These are phyloP conservation scores for Ilyonectria sp. DNA, from an alignment of 2,329 filamentous ascomycete genomes.

Conservation along the genomic window DNA sequence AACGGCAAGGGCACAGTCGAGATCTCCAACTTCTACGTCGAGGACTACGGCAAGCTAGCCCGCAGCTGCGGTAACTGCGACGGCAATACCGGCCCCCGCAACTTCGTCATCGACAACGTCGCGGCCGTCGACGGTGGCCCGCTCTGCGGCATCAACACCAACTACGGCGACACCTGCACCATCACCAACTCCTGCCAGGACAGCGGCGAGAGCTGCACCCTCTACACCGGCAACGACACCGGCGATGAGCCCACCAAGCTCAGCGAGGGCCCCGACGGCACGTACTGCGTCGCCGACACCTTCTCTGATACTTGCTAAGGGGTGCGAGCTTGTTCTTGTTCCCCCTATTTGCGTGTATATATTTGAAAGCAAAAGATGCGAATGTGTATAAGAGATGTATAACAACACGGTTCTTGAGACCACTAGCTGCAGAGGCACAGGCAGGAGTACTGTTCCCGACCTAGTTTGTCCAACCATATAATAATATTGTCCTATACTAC, in stretches of 20 bases:
- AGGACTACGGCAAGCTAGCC: conserved; percentile 61
- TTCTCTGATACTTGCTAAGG: conserved; percentile 35
- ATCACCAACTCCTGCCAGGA: conserved; percentile 42
- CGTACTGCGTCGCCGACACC: conserved; percentile 35
- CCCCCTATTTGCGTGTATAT: neutral
- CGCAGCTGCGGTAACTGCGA: conserved; percentile 62
- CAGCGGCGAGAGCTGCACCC: conserved; percentile 41
- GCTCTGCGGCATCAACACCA: conserved; percentile 47
- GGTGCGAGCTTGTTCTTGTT: neutral
- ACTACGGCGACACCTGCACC: conserved; percentile 47
- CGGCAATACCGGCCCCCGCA: conserved; percentile 39
- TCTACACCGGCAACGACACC: conserved; percentile 39
- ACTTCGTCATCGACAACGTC: conserved; percentile 40
- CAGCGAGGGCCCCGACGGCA: conserved; percentile 43
- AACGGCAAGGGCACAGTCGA: conserved; percentile 40
- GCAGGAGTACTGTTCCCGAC: neutral
- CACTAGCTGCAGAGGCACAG: neutral
- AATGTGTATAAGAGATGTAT: neutral
- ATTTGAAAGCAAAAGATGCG: neutral
- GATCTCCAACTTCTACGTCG: conserved; percentile 49
- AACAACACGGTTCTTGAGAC: neutral
- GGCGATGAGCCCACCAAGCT: conserved; percentile 45
- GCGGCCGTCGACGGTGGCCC: conserved; percentile 41
- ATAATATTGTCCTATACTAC: neutral
- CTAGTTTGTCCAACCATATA: neutral